A percentile compares a stretch with the other conserved stretches of the same genome.
Evolutionary conservation across 1,139 yeast genomes (phyloP).

Genomic region (Zygosaccharomyces sapae): DNA sequence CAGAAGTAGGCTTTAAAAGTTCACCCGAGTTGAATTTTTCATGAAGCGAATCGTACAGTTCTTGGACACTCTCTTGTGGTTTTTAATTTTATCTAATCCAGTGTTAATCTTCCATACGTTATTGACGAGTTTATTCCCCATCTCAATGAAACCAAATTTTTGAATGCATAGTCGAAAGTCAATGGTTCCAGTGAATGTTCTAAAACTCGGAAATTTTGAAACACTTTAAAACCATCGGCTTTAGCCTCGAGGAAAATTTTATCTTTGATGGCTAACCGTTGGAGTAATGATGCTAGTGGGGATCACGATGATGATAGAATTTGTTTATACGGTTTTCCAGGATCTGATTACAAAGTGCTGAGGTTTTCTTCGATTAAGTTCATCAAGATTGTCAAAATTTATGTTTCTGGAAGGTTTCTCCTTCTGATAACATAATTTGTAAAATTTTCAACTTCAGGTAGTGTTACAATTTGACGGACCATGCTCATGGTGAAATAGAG

Average conservation of each 20-base stretch:
- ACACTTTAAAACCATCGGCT: slow-evolving; percentile 24
- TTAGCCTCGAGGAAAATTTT: slow-evolving; percentile 20
- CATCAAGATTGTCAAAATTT: slow-evolving; percentile 17
- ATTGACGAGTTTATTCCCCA: slow-evolving; percentile 33
- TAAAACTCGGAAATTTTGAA: slow-evolving; percentile 20
- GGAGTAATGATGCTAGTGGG: slow-evolving; percentile 21
- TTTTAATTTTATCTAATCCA: slow-evolving; percentile 26
- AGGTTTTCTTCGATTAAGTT: slow-evolving; percentile 17
- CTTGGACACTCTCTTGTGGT: slow-evolving; percentile 16
- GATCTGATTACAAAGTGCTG: slow-evolving; percentile 20
- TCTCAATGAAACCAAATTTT: slow-evolving; percentile 33
- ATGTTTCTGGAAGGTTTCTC: slow-evolving; percentile 18
- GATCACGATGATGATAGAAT: slow-evolving; percentile 30
- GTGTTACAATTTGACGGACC: slow-evolving; percentile 22
- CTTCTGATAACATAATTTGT: slow-evolving; percentile 23
- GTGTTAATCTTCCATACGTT: slow-evolving; percentile 33
- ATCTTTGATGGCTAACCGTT: slow-evolving; percentile 20
- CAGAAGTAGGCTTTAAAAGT: neutral
- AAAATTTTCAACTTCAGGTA: slow-evolving; percentile 23
- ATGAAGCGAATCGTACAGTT: slow-evolving; percentile 18
- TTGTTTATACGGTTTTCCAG: slow-evolving; percentile 22
- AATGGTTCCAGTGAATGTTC: slow-evolving; percentile 5
- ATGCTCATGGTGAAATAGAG: slow-evolving; percentile 22
- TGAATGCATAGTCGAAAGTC: slow-evolving; percentile 23
- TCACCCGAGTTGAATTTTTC: slow-evolving; percentile 5